Conservation (phyloP, 352 stramenopile species). For the Sclerospora graminicola region DNA sequence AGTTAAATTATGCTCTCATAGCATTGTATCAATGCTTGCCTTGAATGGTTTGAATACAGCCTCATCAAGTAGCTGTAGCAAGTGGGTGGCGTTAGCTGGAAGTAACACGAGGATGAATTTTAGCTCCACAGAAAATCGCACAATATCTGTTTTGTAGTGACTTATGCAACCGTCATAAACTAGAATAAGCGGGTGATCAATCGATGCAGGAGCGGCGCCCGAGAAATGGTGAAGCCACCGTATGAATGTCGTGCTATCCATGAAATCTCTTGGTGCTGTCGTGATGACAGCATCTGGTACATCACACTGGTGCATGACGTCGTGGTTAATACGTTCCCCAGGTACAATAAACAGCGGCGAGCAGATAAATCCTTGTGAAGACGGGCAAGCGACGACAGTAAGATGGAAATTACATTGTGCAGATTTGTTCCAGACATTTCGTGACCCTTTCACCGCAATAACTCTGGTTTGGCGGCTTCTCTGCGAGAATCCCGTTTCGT, state of each 20-base stretch:
- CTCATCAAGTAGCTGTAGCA: not conserved
- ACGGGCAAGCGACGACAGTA: not conserved
- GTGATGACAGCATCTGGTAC: not conserved
- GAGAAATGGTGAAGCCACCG: not conserved
- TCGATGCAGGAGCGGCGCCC: not conserved
- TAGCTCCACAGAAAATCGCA: not conserved
- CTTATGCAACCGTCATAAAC: not conserved
- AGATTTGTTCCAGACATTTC: not conserved
- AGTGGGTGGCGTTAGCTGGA: not conserved
- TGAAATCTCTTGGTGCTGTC: not conserved
- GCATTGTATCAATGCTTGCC: not conserved
- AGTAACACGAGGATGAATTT: not conserved
- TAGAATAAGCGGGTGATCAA: not conserved
- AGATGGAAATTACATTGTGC: not conserved
- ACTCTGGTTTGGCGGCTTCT: not conserved
- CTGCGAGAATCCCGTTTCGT: not conserved
- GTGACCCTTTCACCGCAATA: not conserved
- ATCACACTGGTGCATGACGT: not conserved
- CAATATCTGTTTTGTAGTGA: too few species aligned
- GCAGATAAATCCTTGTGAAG: not conserved
- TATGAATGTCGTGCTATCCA: not conserved
- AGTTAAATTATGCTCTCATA: not conserved
- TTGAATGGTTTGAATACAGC: too few species aligned
- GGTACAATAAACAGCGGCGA: not conserved
- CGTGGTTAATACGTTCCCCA: not conserved